Base-by-base conservation (phyloP, 108 stramenopile genomes). In the Fragilariopsis cylindrus region DNA sequence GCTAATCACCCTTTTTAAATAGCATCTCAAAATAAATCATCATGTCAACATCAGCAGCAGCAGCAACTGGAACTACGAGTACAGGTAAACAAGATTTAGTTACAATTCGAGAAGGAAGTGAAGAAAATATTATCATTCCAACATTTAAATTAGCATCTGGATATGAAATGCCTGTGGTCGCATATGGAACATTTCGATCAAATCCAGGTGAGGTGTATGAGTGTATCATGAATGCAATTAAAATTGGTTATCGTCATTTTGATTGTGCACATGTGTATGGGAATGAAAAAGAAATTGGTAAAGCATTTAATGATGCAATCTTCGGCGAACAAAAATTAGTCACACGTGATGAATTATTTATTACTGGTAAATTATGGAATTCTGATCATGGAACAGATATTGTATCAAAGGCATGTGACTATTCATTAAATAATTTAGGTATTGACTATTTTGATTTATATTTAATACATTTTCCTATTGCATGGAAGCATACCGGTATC, bases 391-490 rank as follows among this genome's bases (percentile, higher is more conserved):
- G 18, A 12, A 54, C 60, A 2, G 87, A 93, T 57, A 85, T 92
- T 69, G 91, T 95, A 19, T 76, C 82, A 63, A 48, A 77, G 30
- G 92, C 88, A 6, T 69, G 88, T 68, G 73, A 83, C 49, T 88
- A 90, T 67, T 90, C 92, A 9, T 71, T 97, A 41, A 48, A 63
- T 30, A 92, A 93, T 72, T 72, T 97, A 40, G 65, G 88, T 1
- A 19, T 95, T 53, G 93, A 93, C 53, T 97, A 97, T 76, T 79
- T 97, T 66, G 96, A 97, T 75, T 69, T 95, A 45, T 95, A 87
- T 74, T 69, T 97, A 6, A 89, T 97, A 60, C 96, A 97, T 74
- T 97, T 92, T 87, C 96, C 94, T 62, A 93, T 96, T 41, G 76
- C 79, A 55, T 82, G 90, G 85, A 66, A 48, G 9, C 65, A 66